Percentiles rank a stretch among this genome's conserved stretches.
Evolutionary conservation across 257 asterid genomes (phyloP).

Genomic region (Scutellaria baicalensis): DNA sequence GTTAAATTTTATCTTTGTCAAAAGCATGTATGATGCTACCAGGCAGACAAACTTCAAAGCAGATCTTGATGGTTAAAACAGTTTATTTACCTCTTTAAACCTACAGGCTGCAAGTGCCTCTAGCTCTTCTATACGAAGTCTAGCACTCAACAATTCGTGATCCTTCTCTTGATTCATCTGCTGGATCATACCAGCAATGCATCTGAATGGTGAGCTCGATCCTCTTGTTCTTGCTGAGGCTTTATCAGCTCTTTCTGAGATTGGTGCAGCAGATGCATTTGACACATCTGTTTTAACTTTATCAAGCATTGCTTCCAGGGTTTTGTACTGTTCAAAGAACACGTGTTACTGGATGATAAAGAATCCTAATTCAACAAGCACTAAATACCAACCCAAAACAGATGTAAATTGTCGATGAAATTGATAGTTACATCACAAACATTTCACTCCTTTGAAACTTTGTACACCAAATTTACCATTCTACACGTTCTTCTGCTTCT

Average conservation of each 20-base stretch:
- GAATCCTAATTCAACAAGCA: conserved; percentile 1
- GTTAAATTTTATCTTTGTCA: not conserved
- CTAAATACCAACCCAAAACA: not conserved
- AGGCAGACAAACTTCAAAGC: not conserved
- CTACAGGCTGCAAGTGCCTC: conserved; percentile 58
- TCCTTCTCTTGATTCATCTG: conserved; percentile 86
- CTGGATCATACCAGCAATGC: conserved; percentile 77
- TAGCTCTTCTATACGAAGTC: conserved; percentile 63
- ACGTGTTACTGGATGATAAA: not conserved
- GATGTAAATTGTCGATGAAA: conserved; percentile 8
- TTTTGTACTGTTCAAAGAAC: conserved; percentile 58
- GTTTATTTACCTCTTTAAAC: conserved; percentile 61
- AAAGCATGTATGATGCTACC: not conserved
- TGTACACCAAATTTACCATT: not conserved
- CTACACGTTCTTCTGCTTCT: not conserved
- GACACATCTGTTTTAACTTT: conserved; percentile 53
- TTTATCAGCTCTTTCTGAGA: conserved; percentile 49
- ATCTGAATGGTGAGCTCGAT: conserved; percentile 87
- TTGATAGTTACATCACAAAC: not conserved
- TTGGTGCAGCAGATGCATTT: conserved; percentile 35
- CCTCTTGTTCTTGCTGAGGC: conserved; percentile 60
- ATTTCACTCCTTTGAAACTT: not conserved
- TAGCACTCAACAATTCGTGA: conserved; percentile 59
- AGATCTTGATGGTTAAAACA: conserved; percentile 10
- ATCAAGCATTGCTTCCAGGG: conserved; percentile 67